These are phyloP conservation scores for Anacardium occidentale DNA, from an alignment of 345 rosid genomes.

Conservation along the genomic window DNA sequence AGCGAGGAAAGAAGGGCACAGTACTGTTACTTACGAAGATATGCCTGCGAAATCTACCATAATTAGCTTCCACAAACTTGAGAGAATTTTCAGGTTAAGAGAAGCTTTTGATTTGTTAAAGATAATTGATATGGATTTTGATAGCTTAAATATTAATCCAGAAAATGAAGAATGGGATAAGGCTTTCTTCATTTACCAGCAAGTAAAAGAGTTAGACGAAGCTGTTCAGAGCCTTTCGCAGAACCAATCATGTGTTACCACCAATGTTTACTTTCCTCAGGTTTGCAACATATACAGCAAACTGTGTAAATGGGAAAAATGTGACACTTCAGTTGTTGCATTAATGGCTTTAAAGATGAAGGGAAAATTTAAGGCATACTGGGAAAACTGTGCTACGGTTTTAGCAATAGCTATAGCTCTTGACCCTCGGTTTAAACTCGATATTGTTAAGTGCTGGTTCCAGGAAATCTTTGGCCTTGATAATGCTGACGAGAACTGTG, in stretches of 20 bases:
- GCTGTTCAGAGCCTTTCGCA: background rate
- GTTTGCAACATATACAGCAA: no score
- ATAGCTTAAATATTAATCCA: background rate
- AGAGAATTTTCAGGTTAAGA: no score
- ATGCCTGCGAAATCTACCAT: background rate
- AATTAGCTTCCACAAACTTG: no score
- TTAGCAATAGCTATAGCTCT: background rate
- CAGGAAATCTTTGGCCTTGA: background rate
- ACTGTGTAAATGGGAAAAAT: background rate
- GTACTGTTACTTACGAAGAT: background rate
- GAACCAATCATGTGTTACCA: background rate
- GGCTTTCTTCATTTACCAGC: background rate
- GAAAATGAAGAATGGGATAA: background rate
- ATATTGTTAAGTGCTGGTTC: background rate
- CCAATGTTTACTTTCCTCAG: no score
- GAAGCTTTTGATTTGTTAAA: background rate
- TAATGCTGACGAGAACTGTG: background rate
- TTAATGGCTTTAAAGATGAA: background rate
- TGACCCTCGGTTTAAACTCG: background rate
- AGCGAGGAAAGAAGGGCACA: background rate
- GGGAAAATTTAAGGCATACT: background rate
- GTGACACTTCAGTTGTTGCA: background rate
- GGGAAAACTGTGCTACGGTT: background rate
- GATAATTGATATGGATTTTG: no score
- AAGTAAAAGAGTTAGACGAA: background rate